Percentiles rank a stretch among this genome's conserved stretches.
phyloP scores from a whole-genome alignment of 2,329 filamentous ascomycete genomes.

The Aspergillus proliferans region DNA sequence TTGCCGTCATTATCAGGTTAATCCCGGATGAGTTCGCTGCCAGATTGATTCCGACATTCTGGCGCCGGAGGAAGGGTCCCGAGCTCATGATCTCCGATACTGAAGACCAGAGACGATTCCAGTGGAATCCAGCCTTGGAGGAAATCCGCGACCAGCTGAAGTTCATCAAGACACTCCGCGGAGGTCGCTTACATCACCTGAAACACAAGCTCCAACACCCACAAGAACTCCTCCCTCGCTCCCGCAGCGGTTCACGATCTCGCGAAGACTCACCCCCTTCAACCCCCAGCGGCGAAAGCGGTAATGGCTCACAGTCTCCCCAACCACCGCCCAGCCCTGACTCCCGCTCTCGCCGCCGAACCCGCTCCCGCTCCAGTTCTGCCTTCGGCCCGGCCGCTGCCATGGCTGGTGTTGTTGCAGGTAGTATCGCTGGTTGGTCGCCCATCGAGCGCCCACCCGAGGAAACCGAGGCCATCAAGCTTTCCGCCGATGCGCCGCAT shows the following conservation, averaged over 20 bases:
- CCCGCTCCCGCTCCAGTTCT: slow-evolving; percentile 55
- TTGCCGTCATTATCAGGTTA: slow-evolving; percentile 56
- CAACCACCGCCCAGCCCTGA: slow-evolving; percentile 49
- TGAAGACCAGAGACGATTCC: slow-evolving; percentile 41
- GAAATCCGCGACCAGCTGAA: slow-evolving; percentile 59
- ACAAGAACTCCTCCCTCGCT: slow-evolving; percentile 38
- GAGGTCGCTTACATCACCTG: slow-evolving; percentile 55
- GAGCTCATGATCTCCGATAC: slow-evolving; percentile 41
- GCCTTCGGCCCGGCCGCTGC: slow-evolving; percentile 55
- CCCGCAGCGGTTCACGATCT: slow-evolving; percentile 37
- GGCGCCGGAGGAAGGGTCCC: slow-evolving; percentile 34
- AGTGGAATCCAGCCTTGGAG: slow-evolving; percentile 57
- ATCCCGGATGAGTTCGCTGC: slow-evolving; percentile 53
- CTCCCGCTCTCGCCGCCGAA: slow-evolving; percentile 42
- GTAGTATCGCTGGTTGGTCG: slow-evolving; percentile 60
- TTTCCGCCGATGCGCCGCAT: slow-evolving; percentile 31
- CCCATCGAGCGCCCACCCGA: slow-evolving; percentile 47
- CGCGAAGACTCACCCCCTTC: slow-evolving; percentile 40
- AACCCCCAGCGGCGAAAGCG: slow-evolving; percentile 49
- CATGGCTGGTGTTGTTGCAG: slow-evolving; percentile 62
- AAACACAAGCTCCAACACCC: slow-evolving; percentile 59
- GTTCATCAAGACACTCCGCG: slow-evolving; percentile 58
- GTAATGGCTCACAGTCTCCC: slow-evolving; percentile 17
- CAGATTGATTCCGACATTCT: slow-evolving; percentile 36
- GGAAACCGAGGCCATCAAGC: slow-evolving; percentile 33